Evolutionary conservation across 768 basidiomycete species (phyloP), one percentile per base, ranked within the genome.

Genomic region (Suillus weaverae): DNA sequence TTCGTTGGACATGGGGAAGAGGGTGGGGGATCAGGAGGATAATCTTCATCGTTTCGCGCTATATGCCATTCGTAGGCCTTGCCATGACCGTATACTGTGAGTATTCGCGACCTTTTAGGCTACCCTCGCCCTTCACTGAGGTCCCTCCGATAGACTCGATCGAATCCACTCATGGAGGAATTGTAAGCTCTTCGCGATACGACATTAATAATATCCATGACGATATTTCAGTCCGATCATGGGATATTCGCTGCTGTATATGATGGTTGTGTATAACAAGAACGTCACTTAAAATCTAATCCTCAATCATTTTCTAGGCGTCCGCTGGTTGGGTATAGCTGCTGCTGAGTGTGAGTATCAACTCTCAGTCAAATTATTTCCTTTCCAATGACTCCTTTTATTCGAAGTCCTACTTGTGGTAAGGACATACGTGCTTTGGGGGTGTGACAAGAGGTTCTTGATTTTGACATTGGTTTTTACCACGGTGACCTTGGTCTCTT

Each of bases 1-100:
- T 48, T 53, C 26, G 43, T 48, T 60, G 43, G 60, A 35, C 44
- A 60, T 60, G 59, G 59, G 59, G 39, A 32, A 60, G 59, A 50
- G n/a, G n/a, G 20, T 50, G 59, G 59, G 41, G 33, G 6, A 35
- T 53, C 16, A 60, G 9, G 9, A 41, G 60, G 11, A 16, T 60
- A 43, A 18, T 26, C 33, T 60, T 60, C 26, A 11, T 48, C 43
- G 18, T 60, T 36, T 60, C 60, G 20, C 60, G 60, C 5, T 60
- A 60, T 53, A 3, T 53, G 11, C 60, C 60, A 13, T 60, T 60
- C 14, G 26, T 35, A 20, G 41, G 60, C 11, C 41, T 48, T 30
- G 60, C 2, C n/a, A 43, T 60, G 60, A 60, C 60, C 6, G 60
- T 48, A 60, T 60, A 60, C 22, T 32, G 60, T 35, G 33, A 30